A percentile compares a stretch with the other conserved stretches of the same genome.
Conservation (phyloP, 2,329 filamentous ascomycete genomes). For the Alternaria sp. region DNA sequence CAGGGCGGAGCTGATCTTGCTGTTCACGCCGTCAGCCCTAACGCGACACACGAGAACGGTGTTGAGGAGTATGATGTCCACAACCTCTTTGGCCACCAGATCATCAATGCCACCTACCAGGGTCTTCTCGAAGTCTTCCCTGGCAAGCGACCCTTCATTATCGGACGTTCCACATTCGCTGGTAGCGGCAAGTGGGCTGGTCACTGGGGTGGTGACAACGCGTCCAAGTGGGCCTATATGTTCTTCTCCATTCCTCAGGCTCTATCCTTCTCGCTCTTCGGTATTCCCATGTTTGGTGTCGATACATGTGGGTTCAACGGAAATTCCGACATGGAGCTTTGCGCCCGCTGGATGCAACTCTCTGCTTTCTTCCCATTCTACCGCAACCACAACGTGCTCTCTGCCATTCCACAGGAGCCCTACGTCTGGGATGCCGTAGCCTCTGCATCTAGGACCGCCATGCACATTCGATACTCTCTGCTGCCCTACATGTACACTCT, state of each 20-base stretch:
- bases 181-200: slow-evolving; percentile 77
- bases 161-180: slow-evolving; percentile 80
- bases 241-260: slow-evolving; percentile 79
- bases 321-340: slow-evolving; percentile 72
- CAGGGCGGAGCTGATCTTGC: slow-evolving; percentile 68
- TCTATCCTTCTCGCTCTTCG: slow-evolving; percentile 74
- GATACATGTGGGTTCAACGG: slow-evolving; percentile 71
- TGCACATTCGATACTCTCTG: slow-evolving; percentile 72
- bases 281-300: slow-evolving; percentile 75
- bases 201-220: slow-evolving; percentile 80
- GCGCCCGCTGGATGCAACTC: slow-evolving; percentile 75
- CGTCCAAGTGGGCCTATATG: slow-evolving; percentile 74
- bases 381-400: slow-evolving; percentile 74
- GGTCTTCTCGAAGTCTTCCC: slow-evolving; percentile 70
- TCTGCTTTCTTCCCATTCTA: slow-evolving; percentile 80
- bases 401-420: slow-evolving; percentile 70
- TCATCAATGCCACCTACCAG: slow-evolving; percentile 77
- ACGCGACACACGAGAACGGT: slow-evolving; percentile 78
- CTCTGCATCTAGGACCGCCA: slow-evolving; percentile 68
- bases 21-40: slow-evolving; percentile 75
- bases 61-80: slow-evolving; percentile 81
- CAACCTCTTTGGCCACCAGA: slow-evolving; percentile 72
- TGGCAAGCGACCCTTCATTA: slow-evolving; percentile 79
- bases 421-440: slow-evolving; percentile 72
- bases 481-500: slow-evolving; percentile 80